A percentile compares a stretch with the other conserved stretches of the same genome.
These are phyloP conservation scores for Arctostaphylos glauca DNA, from an alignment of 148 eudicot genomes.

Conservation along the genomic window DNA sequence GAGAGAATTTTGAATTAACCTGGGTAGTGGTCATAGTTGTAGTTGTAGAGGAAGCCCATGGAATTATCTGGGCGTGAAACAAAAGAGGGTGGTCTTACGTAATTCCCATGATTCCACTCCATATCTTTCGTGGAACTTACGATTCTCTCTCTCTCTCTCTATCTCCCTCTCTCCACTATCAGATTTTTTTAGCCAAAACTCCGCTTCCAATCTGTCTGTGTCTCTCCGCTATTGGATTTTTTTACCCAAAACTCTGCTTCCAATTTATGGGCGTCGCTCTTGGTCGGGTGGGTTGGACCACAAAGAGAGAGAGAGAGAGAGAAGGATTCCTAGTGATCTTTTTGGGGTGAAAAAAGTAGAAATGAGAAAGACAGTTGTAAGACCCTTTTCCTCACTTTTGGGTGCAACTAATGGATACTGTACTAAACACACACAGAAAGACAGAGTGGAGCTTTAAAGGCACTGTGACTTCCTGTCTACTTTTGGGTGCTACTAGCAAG, in stretches of 20 bases:
- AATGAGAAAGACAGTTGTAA: not conserved
- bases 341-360: not conserved
- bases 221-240: not conserved
- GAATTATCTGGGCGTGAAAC: slow-evolving; percentile 45
- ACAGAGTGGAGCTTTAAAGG: not conserved
- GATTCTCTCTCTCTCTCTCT: not conserved
- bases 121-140: slow-evolving; percentile 17
- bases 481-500: not conserved
- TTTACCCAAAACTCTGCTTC: not conserved
- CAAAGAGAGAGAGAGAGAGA: not conserved
- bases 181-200: not conserved
- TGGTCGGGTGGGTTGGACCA: slow-evolving; percentile 12
- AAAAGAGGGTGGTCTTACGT: slow-evolving; percentile 31
- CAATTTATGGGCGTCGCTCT: not conserved
- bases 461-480: not conserved
- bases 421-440: not conserved
- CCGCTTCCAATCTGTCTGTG: not conserved
- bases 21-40: slow-evolving; percentile 41
- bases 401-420: not conserved
- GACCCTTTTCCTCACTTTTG: not conserved
- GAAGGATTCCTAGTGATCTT: not conserved
- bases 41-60: slow-evolving; percentile 50
- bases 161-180: not conserved
- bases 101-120: slow-evolving; percentile 47
- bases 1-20: slow-evolving; percentile 21